Base-by-base conservation (phyloP, 805 yeast genomes). In the Candida endomychidarum region DNA sequence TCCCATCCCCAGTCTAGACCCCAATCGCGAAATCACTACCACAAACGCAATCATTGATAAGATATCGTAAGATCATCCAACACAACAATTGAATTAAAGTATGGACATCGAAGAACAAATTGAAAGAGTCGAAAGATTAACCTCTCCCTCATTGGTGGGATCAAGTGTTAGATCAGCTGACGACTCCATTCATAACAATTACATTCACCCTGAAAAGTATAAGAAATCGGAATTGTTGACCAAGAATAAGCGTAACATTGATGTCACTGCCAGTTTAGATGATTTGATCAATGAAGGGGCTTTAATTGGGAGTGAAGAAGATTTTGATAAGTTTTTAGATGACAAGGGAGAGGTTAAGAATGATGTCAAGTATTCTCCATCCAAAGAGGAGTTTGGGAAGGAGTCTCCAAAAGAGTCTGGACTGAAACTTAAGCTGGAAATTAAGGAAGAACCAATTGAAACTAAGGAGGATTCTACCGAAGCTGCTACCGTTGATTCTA, bases 101-200 rank as follows among this genome's bases (percentile, higher is more conserved):
- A 75, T 75, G 79, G 78, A 75, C 53, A 65, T 72, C 55, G 78
- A 74, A 58, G 63, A 65, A 47, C 80, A 77, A 56, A 65, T 74
- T 47, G 78, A 76, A 56, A 71, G 68, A 45, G 77, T 77, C 12
- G 77, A 75, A 50, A 68, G 61, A 50, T 61, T 67, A 37, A 54
- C 60, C 14, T 57, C 68, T 16, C 81, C 82, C 8, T 75, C 81
- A 18, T 61, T 78, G 46, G 74, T 77, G 21, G 83, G 83, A 8
- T 61, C 76, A 7, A 69, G 79, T 10, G 57, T 78, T 32, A 58
- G 75, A 45, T 68, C 74, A 1, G 74, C 74, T 18, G 75, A 70
- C 51, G 75, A 70, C 49, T 65, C 72, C 14, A 40, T 66, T 52
- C 64, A 70, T 61, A 59, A 72, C 40, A 65, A 70, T 52, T 66